These are phyloP conservation scores for Letharia columbiana DNA, from an alignment of 495 filamentous ascomycete species.

Conservation along the genomic window DNA sequence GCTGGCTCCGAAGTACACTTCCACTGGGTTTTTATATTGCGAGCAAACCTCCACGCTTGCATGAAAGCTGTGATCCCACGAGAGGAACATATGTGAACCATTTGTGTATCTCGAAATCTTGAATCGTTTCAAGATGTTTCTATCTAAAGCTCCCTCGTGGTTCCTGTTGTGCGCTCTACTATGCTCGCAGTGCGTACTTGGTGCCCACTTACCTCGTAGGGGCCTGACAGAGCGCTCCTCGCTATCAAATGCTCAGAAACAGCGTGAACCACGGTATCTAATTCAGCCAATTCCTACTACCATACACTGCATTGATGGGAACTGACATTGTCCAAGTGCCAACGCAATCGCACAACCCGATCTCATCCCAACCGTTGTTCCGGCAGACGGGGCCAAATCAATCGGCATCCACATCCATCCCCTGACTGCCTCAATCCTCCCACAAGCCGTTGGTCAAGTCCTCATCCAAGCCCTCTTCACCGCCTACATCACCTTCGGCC, in stretches of 20 bases:
- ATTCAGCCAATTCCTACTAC: not conserved
- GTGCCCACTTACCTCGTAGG: not conserved
- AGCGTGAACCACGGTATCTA: not conserved
- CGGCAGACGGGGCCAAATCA: not conserved
- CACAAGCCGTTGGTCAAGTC: not conserved
- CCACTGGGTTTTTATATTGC: not conserved
- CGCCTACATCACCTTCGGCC: not conserved
- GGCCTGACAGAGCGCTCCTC: not conserved
- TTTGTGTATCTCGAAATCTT: not conserved
- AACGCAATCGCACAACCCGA: not conserved
- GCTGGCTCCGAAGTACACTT: not conserved
- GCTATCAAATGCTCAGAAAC: not conserved
- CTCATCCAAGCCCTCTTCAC: not conserved
- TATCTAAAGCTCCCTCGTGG: not conserved
- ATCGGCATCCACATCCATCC: not conserved
- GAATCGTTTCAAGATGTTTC: not conserved
- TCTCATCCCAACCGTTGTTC: not conserved
- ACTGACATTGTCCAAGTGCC: not conserved
- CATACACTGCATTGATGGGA: too few relatives aligned
- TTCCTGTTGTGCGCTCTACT: not conserved
- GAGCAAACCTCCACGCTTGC: constrained; percentile 1
- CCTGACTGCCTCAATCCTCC: not conserved
- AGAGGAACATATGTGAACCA: not conserved
- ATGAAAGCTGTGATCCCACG: not conserved
- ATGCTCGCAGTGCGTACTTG: not conserved